These are phyloP conservation scores for Dillenia suffruticosa DNA, from an alignment of 164 flowering plant species.

Conservation along the genomic window DNA sequence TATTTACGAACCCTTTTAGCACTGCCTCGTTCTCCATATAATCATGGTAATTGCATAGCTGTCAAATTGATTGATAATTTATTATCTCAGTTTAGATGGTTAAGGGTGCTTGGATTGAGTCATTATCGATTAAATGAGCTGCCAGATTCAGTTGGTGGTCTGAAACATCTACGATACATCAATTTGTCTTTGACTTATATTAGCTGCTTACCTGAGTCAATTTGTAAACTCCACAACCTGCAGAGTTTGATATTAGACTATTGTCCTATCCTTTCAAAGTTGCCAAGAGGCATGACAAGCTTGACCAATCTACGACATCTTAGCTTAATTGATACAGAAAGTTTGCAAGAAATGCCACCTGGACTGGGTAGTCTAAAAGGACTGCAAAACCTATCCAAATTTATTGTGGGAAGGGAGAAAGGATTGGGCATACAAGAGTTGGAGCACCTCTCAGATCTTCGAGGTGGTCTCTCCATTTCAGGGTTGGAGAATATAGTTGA, in stretches of 20 bases:
- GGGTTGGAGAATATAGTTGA: conserved; percentile 7
- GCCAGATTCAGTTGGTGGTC: not conserved
- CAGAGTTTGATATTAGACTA: conserved; percentile 1
- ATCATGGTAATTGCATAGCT: not conserved
- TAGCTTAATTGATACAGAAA: not conserved
- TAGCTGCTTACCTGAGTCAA: conserved; percentile 2
- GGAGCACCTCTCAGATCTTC: conserved; percentile 4
- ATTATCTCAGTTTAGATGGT: not conserved
- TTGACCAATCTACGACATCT: conserved; percentile 5
- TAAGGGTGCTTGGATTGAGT: conserved; percentile 3
- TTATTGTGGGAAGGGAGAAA: not conserved
- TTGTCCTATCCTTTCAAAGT: not conserved
- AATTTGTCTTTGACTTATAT: not conserved
- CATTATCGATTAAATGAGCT: not conserved
- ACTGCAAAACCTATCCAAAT: conserved; percentile 6
- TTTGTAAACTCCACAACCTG: conserved; percentile 3
- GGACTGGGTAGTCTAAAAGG: conserved; percentile 2
- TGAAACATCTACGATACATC: not conserved
- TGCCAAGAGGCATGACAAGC: not conserved
- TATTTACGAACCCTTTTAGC: not conserved
- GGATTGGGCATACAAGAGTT: conserved; percentile 10
- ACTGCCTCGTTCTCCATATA: too few species aligned
- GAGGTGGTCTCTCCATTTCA: conserved; percentile 4
- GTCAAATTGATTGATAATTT: not conserved
- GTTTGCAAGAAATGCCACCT: conserved; percentile 1